These are phyloP conservation scores for Colletotrichum truncatum DNA, from an alignment of 2,329 filamentous ascomycete species.

Conservation along the genomic window DNA sequence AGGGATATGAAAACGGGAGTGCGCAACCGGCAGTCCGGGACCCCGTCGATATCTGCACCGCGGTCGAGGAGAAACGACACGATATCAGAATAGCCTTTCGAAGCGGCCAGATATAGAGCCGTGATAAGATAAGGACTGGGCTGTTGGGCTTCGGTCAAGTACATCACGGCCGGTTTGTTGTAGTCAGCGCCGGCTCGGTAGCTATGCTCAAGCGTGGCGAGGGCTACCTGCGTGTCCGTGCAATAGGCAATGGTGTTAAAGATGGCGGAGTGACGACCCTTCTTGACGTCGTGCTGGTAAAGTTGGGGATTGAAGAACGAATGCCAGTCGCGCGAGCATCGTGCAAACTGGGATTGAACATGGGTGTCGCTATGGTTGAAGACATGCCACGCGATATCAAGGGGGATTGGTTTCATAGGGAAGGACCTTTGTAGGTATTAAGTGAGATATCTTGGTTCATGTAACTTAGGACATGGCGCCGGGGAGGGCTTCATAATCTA, in stretches of 20 bases:
- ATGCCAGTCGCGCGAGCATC: not conserved
- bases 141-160: not conserved
- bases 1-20: not conserved
- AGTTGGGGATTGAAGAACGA: conserved; percentile 5
- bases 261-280: not conserved
- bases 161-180: not conserved
- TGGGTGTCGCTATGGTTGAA: not conserved
- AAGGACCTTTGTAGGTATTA: no score
- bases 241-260: not conserved
- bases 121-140: not conserved
- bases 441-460: no score
- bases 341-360: not conserved
- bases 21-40: not conserved
- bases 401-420: not conserved
- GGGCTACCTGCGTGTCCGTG: not conserved
- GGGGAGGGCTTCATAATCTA: no score
- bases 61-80: not conserved
- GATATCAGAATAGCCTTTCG: not conserved
- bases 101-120: not conserved
- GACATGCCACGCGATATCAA: not conserved
- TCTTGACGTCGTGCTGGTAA: not conserved
- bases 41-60: not conserved
- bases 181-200: not conserved
- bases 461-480: no score
- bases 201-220: not conserved